Evolutionary conservation across 331 rosid genomes (phyloP).

Genomic region (Saraca asoca): DNA sequence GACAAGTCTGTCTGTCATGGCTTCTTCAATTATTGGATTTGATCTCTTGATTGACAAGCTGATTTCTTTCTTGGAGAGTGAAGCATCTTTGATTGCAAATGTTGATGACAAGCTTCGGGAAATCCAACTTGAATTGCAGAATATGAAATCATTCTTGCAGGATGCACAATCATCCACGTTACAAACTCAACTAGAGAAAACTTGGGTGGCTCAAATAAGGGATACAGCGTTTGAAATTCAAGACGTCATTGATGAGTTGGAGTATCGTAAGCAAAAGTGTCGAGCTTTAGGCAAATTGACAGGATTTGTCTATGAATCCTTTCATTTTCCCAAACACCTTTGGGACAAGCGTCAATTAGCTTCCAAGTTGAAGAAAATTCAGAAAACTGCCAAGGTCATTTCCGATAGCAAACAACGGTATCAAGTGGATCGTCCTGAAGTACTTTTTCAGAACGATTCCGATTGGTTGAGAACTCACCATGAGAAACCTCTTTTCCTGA

Average conservation of each 20-base stretch:
- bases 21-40: too few relatives aligned
- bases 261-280: neutral
- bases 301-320: neutral
- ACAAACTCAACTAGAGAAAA: neutral
- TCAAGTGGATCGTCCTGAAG: neutral
- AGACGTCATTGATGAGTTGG: conserved; percentile 10
- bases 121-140: conserved; percentile 14
- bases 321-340: neutral
- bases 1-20: too few relatives aligned
- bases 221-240: neutral
- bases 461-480: neutral
- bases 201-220: conserved; percentile 16
- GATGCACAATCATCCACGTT: neutral
- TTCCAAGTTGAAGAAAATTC: neutral
- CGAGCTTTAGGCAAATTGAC: neutral
- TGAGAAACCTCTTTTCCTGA: neutral
- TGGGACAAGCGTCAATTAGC: neutral
- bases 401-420: neutral
- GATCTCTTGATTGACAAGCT: neutral
- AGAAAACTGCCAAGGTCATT: neutral
- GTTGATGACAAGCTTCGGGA: neutral
- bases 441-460: neutral
- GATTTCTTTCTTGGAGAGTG: neutral
- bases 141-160: conserved; percentile 14
- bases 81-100: conserved; percentile 13